Base-by-base conservation (phyloP, 768 basidiomycete genomes). In the Grammothele lineata region DNA sequence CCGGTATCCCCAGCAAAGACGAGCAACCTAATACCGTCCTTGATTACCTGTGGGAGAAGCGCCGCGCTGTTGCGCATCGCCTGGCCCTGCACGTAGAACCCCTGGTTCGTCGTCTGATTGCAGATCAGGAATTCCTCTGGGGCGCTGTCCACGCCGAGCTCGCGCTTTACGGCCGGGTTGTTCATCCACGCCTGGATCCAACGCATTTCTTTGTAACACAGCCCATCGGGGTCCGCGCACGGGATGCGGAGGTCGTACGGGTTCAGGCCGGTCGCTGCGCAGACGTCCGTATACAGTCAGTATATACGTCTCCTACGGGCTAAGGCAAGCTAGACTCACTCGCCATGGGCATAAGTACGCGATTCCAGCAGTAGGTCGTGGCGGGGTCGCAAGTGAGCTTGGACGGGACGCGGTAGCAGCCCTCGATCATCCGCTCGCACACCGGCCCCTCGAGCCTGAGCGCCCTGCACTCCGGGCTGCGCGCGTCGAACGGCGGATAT, bases 301-400 rank as follows among this genome's bases (percentile, higher is more conserved):
- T n/a, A n/a, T n/a, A n/a, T n/a, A n/a, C n/a, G n/a, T n/a, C n/a
- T n/a, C n/a, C n/a, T n/a, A n/a, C n/a, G n/a, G n/a, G n/a, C n/a
- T n/a, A n/a, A n/a, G n/a, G n/a, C n/a, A n/a, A n/a, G n/a, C n/a
- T n/a, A n/a, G n/a, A 45, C 59, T 81, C 82, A 77, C 68, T 80
- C 74, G 24, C 87, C 67, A 23, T 39, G 17, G 81, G 78, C 12
- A 67, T 76, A 40, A 78, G 75, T 5, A 92, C 60, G 54, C 85
- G 82, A 19, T 70, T 67, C 59, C 78, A 83, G 71, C 91, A 93
- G 66, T 90, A 89, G 27, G 85, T 55, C 2, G 70, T 68, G 2
- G 92, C 89, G 38, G 87, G 81, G 10, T 84, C 73, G 54, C 88
- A 88, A 21, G 80, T 71, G n/a, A 83, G 72, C 34, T 76, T 75